phyloP scores from a whole-genome alignment of 345 rosid genomes.

The Cardamine chenopodiifolia region DNA sequence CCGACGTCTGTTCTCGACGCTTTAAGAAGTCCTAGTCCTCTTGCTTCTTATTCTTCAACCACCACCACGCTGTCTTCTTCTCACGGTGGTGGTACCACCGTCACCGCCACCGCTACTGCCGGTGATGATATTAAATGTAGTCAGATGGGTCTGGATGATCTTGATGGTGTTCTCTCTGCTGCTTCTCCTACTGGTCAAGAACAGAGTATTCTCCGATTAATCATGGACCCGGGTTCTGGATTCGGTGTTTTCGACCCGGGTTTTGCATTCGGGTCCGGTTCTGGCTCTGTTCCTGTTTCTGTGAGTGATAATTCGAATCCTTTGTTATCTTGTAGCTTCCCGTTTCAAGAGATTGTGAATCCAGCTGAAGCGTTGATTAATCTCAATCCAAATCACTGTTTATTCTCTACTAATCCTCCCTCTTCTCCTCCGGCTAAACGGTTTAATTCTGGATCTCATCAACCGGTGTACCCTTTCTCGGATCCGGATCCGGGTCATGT shows the following conservation, averaged over 20 bases:
- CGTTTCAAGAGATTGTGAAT: slow-evolving; percentile 50
- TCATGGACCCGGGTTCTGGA: slow-evolving; percentile 68
- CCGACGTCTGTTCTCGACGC: slow-evolving; percentile 69
- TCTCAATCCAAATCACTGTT: slow-evolving; percentile 41
- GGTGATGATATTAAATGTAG: slow-evolving; percentile 56
- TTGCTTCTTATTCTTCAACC: slow-evolving; percentile 51
- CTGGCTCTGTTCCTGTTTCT: slow-evolving; percentile 42
- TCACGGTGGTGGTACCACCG: slow-evolving; percentile 50
- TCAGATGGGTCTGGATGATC: slow-evolving; percentile 58
- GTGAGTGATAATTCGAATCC: slow-evolving; percentile 32
- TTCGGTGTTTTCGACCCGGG: slow-evolving; percentile 70
- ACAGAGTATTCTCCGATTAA: slow-evolving; percentile 60
- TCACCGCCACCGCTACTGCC: slow-evolving; percentile 28
- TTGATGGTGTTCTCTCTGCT: slow-evolving; percentile 65
- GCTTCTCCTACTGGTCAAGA: slow-evolving; percentile 62
- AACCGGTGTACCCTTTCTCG: slow-evolving; percentile 40
- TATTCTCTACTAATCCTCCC: slow-evolving; percentile 49
- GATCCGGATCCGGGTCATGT: slow-evolving; percentile 52
- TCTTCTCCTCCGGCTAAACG: slow-evolving; percentile 58
- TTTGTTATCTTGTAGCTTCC: slow-evolving; percentile 41
- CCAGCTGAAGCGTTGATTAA: slow-evolving; percentile 45
- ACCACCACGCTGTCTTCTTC: slow-evolving; percentile 74
- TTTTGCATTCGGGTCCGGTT: slow-evolving; percentile 53
- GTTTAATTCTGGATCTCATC: slow-evolving; percentile 44
- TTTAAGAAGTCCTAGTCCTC: slow-evolving; percentile 62